phyloP scores from a whole-genome alignment of 208 protist species.

The Naegleria fowleri region DNA sequence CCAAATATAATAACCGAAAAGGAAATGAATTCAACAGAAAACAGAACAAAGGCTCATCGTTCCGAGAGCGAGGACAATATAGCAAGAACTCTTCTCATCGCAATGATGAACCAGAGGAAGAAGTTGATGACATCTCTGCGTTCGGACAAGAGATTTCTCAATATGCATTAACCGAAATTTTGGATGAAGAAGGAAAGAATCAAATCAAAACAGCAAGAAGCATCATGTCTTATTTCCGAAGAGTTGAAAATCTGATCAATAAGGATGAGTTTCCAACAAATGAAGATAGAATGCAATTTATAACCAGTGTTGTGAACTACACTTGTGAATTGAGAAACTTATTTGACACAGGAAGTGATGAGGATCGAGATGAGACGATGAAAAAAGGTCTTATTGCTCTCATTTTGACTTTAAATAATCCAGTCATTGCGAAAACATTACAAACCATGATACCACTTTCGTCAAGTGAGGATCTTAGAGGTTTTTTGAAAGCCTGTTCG shows the following conservation, averaged over 20 bases:
- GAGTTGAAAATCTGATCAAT: neutral
- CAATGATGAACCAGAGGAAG: neutral
- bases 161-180: neutral
- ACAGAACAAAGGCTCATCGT: neutral
- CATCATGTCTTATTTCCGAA: neutral
- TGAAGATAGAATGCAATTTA: conserved; percentile 7
- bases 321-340: neutral
- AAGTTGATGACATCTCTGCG: neutral
- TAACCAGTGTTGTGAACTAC: neutral
- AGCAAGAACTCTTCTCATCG: no score
- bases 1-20: neutral
- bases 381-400: neutral
- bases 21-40: neutral
- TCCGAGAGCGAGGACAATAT: no score
- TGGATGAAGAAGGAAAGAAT: neutral
- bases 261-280: conserved; percentile 9
- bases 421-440: neutral
- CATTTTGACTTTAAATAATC: neutral
- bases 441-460: neutral
- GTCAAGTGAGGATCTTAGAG: neutral
- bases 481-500: neutral
- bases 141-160: neutral
- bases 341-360: neutral
- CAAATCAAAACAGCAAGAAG: neutral
- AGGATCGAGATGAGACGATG: neutral